phyloP scores from a whole-genome alignment of 2,329 filamentous ascomycete genomes.

The Clonostachys chloroleuca region DNA sequence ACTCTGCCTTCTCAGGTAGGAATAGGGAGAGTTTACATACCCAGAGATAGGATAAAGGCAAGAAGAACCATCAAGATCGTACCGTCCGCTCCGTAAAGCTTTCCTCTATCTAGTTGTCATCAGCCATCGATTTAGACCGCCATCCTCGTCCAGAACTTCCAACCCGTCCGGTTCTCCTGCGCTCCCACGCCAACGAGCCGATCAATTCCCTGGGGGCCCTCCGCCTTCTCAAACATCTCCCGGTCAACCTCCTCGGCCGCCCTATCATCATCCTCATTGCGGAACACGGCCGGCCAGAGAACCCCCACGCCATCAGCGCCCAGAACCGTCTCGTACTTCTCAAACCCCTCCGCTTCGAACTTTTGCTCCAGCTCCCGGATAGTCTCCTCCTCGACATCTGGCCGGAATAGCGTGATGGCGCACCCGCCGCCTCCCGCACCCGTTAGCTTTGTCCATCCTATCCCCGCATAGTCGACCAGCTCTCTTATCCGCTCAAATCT shows the following conservation, averaged over 20 bases:
- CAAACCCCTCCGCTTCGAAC: constrained; percentile 69
- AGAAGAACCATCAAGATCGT: no score
- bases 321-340: constrained; percentile 82
- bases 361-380: constrained; percentile 60
- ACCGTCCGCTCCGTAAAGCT: no score
- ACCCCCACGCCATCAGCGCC: constrained; percentile 93
- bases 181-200: constrained; percentile 76
- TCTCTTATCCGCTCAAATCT: constrained; percentile 88
- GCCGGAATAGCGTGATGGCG: constrained; percentile 84
- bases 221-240: constrained; percentile 75
- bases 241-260: constrained; percentile 91
- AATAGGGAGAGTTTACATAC: no score
- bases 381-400: constrained; percentile 50
- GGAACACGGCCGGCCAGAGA: constrained; percentile 85
- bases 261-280: constrained; percentile 69
- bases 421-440: constrained; percentile 94
- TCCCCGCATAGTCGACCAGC: constrained; percentile 80
- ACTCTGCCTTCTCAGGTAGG: no score
- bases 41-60: no score
- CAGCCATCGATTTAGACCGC: no score
- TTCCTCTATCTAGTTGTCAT: no score
- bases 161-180: constrained; percentile 65
- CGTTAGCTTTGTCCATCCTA: constrained; percentile 97
- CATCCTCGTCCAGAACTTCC: constrained; percentile 72
- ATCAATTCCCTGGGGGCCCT: constrained; percentile 83